Conservation (phyloP, 2,329 filamentous ascomycete species). For the Colletotrichum sidae region DNA sequence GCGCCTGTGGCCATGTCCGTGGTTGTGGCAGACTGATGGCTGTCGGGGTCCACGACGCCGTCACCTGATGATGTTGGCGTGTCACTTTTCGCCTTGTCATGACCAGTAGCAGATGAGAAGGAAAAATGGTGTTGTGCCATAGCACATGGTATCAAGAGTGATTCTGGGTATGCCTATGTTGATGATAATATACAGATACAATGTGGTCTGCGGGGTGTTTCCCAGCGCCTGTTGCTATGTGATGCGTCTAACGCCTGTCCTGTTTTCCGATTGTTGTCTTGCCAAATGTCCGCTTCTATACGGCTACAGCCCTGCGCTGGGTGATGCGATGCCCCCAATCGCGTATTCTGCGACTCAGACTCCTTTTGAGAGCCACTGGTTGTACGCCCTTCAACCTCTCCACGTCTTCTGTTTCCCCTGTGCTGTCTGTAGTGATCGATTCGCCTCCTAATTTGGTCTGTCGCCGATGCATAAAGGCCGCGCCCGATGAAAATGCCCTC, state of each 20-base stretch:
- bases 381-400: slow-evolving; percentile 16
- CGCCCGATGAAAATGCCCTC: slow-evolving; percentile 41
- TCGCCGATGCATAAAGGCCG: slow-evolving; percentile 41
- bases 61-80: too few species aligned
- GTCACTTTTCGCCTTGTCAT: too few species aligned
- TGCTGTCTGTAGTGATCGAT: slow-evolving; percentile 14
- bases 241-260: slow-evolving; percentile 22
- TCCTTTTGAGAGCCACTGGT: slow-evolving; percentile 18
- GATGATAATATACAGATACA: slow-evolving; percentile 32
- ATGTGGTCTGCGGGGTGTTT: slow-evolving; percentile 8
- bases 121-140: too few species aligned
- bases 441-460: slow-evolving; percentile 34
- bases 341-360: slow-evolving; percentile 27
- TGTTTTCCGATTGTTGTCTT: slow-evolving; percentile 11
- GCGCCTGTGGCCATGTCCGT: too few species aligned
- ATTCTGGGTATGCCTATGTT: slow-evolving; percentile 31
- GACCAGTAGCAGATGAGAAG: too few species aligned
- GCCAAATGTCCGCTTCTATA: slow-evolving; percentile 2
- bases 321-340: slow-evolving; percentile 36
- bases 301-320: slow-evolving; percentile 11
- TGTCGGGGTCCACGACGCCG: too few species aligned
- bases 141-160: slow-evolving; percentile 18
- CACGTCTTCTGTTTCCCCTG: slow-evolving; percentile 20
- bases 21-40: too few species aligned
- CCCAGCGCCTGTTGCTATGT: slow-evolving; percentile 23